Percentiles rank a stretch among this genome's conserved stretches.
phyloP scores from a whole-genome alignment of 768 basidiomycete species.

The Lyophyllum shimeji region DNA sequence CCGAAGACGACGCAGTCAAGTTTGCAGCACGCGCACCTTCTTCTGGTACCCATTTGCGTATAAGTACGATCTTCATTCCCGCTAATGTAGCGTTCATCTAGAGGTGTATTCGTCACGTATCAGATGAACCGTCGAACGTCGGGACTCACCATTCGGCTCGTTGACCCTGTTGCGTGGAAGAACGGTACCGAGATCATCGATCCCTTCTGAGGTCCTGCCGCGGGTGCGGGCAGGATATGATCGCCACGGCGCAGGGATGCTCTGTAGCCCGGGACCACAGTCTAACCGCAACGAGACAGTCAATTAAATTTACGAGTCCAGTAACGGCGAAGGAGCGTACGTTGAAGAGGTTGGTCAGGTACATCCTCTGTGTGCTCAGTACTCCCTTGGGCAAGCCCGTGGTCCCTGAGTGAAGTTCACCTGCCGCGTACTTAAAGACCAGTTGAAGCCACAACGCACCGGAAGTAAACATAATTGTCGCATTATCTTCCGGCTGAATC shows the following conservation, averaged over 20 bases:
- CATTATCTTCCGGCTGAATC: constrained; percentile 46
- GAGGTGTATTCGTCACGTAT: too few relatives aligned
- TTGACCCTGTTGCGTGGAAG: constrained; percentile 55
- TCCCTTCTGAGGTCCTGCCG: constrained; percentile 40
- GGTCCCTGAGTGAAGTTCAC: too few relatives aligned
- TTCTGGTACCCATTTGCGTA: constrained; percentile 50
- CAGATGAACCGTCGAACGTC: too few relatives aligned
- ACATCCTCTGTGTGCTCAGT: constrained; percentile 49
- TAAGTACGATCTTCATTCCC: constrained; percentile 47
- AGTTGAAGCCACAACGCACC: constrained; percentile 31
- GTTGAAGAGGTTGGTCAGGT: constrained; percentile 47
- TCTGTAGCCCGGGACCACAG: constrained; percentile 28
- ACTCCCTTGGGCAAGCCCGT: constrained; percentile 50
- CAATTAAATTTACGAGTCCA: not conserved
- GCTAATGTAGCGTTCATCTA: constrained; percentile 40
- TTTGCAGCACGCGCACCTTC: constrained; percentile 32
- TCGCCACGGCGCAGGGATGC: constrained; percentile 40
- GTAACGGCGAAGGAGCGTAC: constrained; percentile 21
- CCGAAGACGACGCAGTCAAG: not conserved
- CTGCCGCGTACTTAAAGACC: too few relatives aligned
- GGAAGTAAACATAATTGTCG: constrained; percentile 53
- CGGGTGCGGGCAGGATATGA: constrained; percentile 24
- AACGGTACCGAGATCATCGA: constrained; percentile 53
- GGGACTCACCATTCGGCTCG: constrained; percentile 16
- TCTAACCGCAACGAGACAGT: not conserved